Evolutionary conservation across 2,329 filamentous ascomycete species (phyloP).

Genomic region (Verticillium nubilum): DNA sequence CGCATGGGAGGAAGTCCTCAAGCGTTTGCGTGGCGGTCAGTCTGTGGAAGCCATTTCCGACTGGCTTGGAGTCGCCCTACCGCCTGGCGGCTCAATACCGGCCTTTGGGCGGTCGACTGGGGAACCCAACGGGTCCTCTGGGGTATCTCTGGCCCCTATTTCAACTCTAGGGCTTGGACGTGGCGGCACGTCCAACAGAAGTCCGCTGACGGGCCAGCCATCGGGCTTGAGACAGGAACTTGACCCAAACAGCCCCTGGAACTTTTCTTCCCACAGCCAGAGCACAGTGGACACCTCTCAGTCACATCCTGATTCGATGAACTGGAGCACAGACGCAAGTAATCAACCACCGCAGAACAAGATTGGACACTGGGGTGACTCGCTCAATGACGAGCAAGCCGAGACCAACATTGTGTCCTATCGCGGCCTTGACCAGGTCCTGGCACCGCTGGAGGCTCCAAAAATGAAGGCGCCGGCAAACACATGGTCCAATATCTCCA

Average conservation of each 20-base stretch:
- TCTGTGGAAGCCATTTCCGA: constrained; percentile 50
- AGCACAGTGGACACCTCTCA: constrained; percentile 37
- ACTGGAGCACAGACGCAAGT: constrained; percentile 34
- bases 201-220: constrained; percentile 24
- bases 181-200: constrained; percentile 15
- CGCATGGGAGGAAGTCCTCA: constrained; percentile 48
- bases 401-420: constrained; percentile 27
- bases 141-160: neutral
- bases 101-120: constrained; percentile 18
- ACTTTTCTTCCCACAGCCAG: constrained; percentile 40
- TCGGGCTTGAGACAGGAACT: constrained; percentile 29
- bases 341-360: constrained; percentile 35
- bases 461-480: constrained; percentile 35
- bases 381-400: constrained; percentile 26
- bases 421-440: constrained; percentile 39
- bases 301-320: constrained; percentile 36
- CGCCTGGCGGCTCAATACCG: constrained; percentile 22
- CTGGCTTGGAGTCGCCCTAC: constrained; percentile 36
- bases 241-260: constrained; percentile 43
- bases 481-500: constrained; percentile 58
- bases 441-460: constrained; percentile 38
- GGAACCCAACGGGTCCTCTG: constrained; percentile 14
- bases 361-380: constrained; percentile 46
- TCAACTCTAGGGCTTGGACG: neutral
- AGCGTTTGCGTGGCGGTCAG: constrained; percentile 47